Conservation (phyloP, 805 yeast genomes). For the Ogataea pilisensis region DNA sequence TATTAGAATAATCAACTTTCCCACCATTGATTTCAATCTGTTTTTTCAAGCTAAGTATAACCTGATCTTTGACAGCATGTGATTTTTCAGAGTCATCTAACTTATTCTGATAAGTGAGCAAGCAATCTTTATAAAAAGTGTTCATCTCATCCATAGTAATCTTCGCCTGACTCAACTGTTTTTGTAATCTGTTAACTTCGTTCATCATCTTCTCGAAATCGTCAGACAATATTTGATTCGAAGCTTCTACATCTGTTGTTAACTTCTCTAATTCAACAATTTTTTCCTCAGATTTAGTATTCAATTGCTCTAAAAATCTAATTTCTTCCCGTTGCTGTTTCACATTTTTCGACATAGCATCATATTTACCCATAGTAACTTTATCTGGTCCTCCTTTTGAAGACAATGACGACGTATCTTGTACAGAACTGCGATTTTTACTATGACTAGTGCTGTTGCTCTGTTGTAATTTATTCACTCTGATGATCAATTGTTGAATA, state of each 20-base stretch:
- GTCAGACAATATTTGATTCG: not conserved
- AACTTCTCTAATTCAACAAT: not conserved
- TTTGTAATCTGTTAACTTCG: not conserved
- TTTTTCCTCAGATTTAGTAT: not conserved
- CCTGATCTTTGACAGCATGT: not conserved
- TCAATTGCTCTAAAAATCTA: not conserved
- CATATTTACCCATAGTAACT: not conserved
- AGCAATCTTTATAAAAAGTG: conserved; percentile 4
- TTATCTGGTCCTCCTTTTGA: not conserved
- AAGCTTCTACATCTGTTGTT: not conserved
- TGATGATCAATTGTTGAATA: not conserved
- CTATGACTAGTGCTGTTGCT: not conserved
- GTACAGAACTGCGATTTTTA: not conserved
- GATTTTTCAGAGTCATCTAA: not conserved
- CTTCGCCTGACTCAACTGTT: not conserved
- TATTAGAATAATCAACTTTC: not conserved
- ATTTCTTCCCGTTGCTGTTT: not conserved
- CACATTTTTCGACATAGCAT: no score
- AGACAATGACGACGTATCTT: not conserved
- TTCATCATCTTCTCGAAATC: not conserved
- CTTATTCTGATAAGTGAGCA: not conserved
- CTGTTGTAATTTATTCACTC: not conserved
- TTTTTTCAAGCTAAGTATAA: no score
- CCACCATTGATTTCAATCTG: not conserved
- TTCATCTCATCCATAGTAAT: conserved; percentile 9